Conservation (phyloP, 1,139 yeast genomes). For the Saccharomycopsis hybrid region DNA sequence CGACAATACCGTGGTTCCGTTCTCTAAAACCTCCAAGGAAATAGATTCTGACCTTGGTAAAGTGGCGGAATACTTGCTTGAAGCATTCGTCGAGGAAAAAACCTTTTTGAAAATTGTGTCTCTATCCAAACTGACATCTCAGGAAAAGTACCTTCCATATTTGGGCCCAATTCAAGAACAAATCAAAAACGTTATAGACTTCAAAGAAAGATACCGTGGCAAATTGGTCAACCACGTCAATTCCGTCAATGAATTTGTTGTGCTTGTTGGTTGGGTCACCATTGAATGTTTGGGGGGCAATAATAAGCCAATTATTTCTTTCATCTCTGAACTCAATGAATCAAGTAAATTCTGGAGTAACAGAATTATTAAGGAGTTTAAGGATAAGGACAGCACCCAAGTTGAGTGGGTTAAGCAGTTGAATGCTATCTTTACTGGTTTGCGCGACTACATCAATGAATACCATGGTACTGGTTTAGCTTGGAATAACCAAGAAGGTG, state of each 20-base stretch:
- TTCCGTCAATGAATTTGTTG: constrained; percentile 82
- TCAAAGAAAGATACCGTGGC: constrained; percentile 71
- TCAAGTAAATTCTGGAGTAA: constrained; percentile 93
- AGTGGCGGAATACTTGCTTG: constrained; percentile 47
- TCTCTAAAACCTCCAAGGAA: constrained; percentile 48
- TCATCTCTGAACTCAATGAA: constrained; percentile 79
- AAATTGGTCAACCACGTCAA: constrained; percentile 65
- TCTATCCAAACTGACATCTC: constrained; percentile 51
- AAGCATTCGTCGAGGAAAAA: constrained; percentile 57
- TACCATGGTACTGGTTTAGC: constrained; percentile 75
- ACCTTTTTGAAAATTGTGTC: constrained; percentile 54
- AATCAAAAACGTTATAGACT: constrained; percentile 49
- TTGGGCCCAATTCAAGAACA: constrained; percentile 62
- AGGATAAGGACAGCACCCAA: constrained; percentile 58
- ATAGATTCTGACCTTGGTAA: constrained; percentile 61
- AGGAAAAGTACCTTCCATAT: constrained; percentile 49
- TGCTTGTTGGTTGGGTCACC: constrained; percentile 88
- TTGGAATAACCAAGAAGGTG: constrained; percentile 50
- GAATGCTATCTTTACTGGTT: constrained; percentile 55
- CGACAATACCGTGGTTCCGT: constrained; percentile 49
- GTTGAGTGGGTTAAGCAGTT: constrained; percentile 77
- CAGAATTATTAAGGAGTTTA: constrained; percentile 77
- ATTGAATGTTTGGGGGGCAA: constrained; percentile 38
- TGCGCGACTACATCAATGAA: constrained; percentile 68
- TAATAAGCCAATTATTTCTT: constrained; percentile 49